Evolutionary conservation across 345 rosid genomes (phyloP).

Genomic region (Moringa oleifera): DNA sequence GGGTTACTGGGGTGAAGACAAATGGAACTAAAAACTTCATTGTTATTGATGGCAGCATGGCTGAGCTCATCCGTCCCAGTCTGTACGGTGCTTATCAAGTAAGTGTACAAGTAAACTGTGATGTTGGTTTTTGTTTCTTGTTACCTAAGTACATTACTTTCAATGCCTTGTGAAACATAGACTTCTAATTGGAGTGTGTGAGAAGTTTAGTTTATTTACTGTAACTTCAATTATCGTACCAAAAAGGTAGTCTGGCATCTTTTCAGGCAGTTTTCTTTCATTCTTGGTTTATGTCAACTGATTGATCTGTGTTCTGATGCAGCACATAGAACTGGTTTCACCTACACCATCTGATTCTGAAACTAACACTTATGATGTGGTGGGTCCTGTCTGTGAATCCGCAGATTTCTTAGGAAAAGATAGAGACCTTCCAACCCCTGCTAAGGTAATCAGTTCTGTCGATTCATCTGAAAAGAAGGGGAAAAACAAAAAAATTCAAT

Average conservation of each 20-base stretch:
- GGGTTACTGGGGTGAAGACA: constrained; percentile 89
- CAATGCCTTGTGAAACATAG: no score
- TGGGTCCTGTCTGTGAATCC: constrained; percentile 98
- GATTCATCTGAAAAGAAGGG: neutral
- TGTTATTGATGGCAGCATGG: constrained; percentile 98
- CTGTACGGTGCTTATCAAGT: constrained; percentile 98
- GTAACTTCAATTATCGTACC: no score
- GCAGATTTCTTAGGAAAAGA: constrained; percentile 98
- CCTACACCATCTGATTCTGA: constrained; percentile 60
- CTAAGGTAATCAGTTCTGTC: constrained; percentile 37
- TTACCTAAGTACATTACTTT: neutral
- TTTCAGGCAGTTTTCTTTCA: no score
- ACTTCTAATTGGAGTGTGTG: no score
- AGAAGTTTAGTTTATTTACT: no score
- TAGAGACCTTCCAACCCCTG: constrained; percentile 88
- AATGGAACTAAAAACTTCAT: constrained; percentile 91
- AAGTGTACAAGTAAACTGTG: constrained; percentile 12
- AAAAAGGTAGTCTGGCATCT: no score
- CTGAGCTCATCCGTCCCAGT: constrained; percentile 97
- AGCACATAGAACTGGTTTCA: constrained; percentile 96
- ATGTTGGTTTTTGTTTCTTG: neutral
- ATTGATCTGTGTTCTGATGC: constrained; percentile 15
- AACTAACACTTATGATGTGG: constrained; percentile 74
- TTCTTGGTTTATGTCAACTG: no score
- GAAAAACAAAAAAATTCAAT: no score